Percentiles rank a stretch among this genome's conserved stretches.
Conservation (phyloP, 2,329 filamentous ascomycete genomes). For the Cercospora berteroae region DNA sequence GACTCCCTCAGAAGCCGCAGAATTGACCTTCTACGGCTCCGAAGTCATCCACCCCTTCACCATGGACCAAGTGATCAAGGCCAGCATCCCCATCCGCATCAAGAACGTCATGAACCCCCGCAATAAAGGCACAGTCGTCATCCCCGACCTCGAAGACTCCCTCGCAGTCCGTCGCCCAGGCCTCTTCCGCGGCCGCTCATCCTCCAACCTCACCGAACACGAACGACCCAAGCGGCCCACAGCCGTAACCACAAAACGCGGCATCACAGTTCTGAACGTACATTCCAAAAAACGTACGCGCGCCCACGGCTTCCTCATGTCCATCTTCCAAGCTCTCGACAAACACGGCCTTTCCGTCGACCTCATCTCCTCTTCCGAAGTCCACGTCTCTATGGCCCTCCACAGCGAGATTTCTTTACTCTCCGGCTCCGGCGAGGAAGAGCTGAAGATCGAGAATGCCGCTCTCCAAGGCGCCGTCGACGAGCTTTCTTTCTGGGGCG, state of each 20-base stretch:
- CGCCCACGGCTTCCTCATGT: slow-evolving; percentile 92
- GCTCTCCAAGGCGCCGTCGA: slow-evolving; percentile 55
- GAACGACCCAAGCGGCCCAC: slow-evolving; percentile 52
- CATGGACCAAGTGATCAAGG: slow-evolving; percentile 85
- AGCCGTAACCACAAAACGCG: slow-evolving; percentile 92
- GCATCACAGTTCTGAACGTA: slow-evolving; percentile 95
- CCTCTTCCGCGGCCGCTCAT: slow-evolving; percentile 49
- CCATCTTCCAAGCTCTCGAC: slow-evolving; percentile 89
- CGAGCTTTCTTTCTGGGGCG: slow-evolving; percentile 76
- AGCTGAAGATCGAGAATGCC: slow-evolving; percentile 49
- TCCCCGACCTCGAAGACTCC: slow-evolving; percentile 67
- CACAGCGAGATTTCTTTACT: slow-evolving; percentile 68
- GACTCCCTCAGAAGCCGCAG: slow-evolving; percentile 90
- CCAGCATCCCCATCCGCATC: slow-evolving; percentile 81
- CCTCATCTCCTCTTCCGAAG: slow-evolving; percentile 92
- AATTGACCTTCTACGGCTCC: slow-evolving; percentile 72
- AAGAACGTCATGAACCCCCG: slow-evolving; percentile 89
- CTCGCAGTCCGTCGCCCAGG: slow-evolving; percentile 54
- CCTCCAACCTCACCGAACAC: slow-evolving; percentile 39
- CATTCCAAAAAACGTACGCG: slow-evolving; percentile 96
- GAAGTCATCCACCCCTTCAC: slow-evolving; percentile 99
- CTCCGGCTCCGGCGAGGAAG: slow-evolving; percentile 46
- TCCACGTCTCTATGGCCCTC: slow-evolving; percentile 95
- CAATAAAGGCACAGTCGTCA: slow-evolving; percentile 74
- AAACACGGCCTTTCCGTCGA: slow-evolving; percentile 86